Evolutionary conservation across 768 basidiomycete species (phyloP).

Genomic region (Lyophyllum atratum): DNA sequence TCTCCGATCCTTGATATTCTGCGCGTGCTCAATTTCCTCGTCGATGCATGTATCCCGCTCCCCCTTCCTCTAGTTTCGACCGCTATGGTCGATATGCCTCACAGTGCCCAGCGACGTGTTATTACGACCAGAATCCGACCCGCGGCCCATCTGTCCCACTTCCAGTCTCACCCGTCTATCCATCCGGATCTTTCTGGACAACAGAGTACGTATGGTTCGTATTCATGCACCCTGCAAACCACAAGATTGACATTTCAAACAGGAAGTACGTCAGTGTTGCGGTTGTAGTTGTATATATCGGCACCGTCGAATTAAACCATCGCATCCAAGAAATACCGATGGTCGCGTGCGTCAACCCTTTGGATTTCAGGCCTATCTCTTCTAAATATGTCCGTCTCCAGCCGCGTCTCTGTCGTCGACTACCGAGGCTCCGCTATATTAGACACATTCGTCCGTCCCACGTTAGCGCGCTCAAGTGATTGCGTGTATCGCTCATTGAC

Average conservation of each 20-base stretch:
- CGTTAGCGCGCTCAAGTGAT: slow-evolving; percentile 36
- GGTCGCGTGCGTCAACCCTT: slow-evolving; percentile 45
- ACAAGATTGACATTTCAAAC: neutral
- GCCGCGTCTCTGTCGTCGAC: slow-evolving; percentile 54
- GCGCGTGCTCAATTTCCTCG: neutral
- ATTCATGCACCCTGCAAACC: neutral
- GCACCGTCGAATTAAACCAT: slow-evolving; percentile 26
- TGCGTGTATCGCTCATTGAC: neutral
- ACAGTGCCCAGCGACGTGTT: neutral
- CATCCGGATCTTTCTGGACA: neutral
- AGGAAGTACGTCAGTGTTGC: slow-evolving; percentile 48
- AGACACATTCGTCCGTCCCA: slow-evolving; percentile 56
- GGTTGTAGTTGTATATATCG: slow-evolving; percentile 45
- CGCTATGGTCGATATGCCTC: neutral
- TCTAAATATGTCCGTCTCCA: slow-evolving; percentile 20
- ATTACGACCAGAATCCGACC: neutral
- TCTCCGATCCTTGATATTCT: neutral
- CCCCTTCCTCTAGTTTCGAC: slow-evolving; percentile 8
- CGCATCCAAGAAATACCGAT: slow-evolving; percentile 42
- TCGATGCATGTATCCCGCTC: slow-evolving; percentile 21
- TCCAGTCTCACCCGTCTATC: neutral
- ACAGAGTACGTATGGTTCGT: slow-evolving; percentile 12
- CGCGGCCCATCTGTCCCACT: neutral
- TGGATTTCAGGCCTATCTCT: neutral
- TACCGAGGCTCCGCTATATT: slow-evolving; percentile 45